Conservation (phyloP, 2,329 filamentous ascomycete genomes). For the Calonectria hawksworthii region DNA sequence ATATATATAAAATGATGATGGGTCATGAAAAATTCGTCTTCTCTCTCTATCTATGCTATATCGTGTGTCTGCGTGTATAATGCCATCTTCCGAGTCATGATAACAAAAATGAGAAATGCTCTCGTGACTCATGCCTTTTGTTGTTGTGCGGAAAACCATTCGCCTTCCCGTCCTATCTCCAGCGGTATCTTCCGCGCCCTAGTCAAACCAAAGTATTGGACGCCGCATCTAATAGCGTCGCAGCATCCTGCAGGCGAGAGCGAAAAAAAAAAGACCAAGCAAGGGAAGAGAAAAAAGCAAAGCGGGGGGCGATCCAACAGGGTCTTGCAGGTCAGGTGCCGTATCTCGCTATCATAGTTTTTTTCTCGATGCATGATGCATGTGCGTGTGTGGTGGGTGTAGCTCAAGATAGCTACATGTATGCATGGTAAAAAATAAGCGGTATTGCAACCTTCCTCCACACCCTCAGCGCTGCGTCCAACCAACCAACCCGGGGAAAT, state of each 20-base stretch:
- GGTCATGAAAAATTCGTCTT: not conserved
- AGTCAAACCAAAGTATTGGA: not conserved
- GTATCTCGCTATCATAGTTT: constrained; percentile 9
- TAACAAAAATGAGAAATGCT: not conserved
- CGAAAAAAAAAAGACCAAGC: not conserved
- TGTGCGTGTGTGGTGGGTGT: not conserved
- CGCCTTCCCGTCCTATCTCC: not conserved
- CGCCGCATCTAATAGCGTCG: constrained; percentile 8
- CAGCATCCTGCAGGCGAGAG: constrained; percentile 2
- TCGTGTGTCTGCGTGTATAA: not conserved
- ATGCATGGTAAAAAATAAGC: not conserved
- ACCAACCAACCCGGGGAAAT: not conserved
- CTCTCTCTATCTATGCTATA: not conserved
- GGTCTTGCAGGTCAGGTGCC: constrained; percentile 2
- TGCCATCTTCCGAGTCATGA: not conserved
- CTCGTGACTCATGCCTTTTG: constrained; percentile 14
- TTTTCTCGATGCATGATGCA: not conserved
- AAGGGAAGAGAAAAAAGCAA: not conserved
- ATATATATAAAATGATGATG: constrained; percentile 5
- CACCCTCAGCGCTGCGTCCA: not conserved
- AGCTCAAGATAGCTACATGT: not conserved
- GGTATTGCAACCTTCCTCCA: constrained; percentile 8
- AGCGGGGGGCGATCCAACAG: not conserved
- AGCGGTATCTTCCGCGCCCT: not conserved
- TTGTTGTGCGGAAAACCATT: not conserved